Evolutionary conservation across 2,329 filamentous ascomycete species (phyloP), one percentile per base, ranked within the genome.

Genomic region (Sporothrix mexicana): DNA sequence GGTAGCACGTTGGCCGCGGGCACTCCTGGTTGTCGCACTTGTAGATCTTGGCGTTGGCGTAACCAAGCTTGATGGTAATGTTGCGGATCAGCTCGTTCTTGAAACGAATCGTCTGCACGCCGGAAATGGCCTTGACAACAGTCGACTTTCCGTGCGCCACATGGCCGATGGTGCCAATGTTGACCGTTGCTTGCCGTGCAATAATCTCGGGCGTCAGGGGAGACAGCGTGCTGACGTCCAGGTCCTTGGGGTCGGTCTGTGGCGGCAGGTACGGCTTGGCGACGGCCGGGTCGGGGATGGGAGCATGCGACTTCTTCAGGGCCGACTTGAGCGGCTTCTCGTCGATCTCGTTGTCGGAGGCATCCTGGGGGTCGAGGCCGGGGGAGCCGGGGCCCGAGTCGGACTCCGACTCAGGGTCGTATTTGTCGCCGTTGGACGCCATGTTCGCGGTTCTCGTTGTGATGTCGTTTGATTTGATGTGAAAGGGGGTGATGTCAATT

Each of bases 61-160:
- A 99, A 82, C 96, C 96, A 79, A 99, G 90, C 90, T 99, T 99
- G 88, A 99, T 99, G 80, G 96, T 99, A 80, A 99, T 99, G 84
- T 99, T 99, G 80, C 96, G 90, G 85, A 98, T 97, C 85, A 98
- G 86, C 85, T 99, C 96, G 86, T 98, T 99, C 92, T 99, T 99
- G 88, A 99, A 99, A 78, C 96, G 91, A 80, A 99, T 96, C 20
- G 96, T 99, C 88, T 99, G 96, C 76, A 99, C 96, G 75, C 96
- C 96, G 1, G 96, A 98, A 79, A 99, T 98, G 79, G 96, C 96
- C 88, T 99, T 99, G 79, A 99, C 96, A 69, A 99, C 96, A 25
- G 96, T 99, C 75, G 94, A 97, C 84, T 98, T 98, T 81, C 95
- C 95, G 92, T 98, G 95, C 80, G 96, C 96, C 87, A 98, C 95